Percentiles rank a stretch among this genome's conserved stretches.
phyloP scores from a whole-genome alignment of 106 monocot species.

The Acorus calamus region DNA sequence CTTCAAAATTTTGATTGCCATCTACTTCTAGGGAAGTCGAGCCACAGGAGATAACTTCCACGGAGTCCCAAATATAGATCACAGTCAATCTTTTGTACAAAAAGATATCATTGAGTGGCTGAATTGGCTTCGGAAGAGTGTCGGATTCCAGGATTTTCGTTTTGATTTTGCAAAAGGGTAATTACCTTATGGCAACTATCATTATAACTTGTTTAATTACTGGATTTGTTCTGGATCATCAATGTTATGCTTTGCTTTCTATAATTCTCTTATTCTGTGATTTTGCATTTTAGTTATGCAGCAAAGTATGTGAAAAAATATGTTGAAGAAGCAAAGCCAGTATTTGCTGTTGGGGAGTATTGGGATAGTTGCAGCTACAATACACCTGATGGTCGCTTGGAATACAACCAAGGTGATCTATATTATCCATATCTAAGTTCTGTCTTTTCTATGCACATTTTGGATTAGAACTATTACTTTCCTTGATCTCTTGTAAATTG shows the following conservation, averaged over 20 bases:
- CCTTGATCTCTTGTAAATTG: too few relatives aligned
- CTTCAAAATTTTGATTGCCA: not conserved
- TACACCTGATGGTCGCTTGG: slow-evolving; percentile 27
- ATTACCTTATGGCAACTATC: not conserved
- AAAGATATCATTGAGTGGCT: slow-evolving; percentile 70
- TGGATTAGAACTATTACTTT: not conserved
- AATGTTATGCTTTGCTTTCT: not conserved
- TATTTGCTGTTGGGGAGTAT: slow-evolving; percentile 76
- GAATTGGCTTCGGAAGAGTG: slow-evolving; percentile 43
- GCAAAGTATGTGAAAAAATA: slow-evolving; percentile 77
- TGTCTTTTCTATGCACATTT: not conserved
- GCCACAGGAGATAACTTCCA: slow-evolving; percentile 65
- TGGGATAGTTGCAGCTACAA: slow-evolving; percentile 74
- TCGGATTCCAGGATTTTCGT: slow-evolving; percentile 80
- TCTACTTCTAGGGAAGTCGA: slow-evolving; percentile 37
- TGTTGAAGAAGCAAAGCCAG: slow-evolving; percentile 58
- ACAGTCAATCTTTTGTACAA: slow-evolving; percentile 63
- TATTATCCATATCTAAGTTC: not conserved
- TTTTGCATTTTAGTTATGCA: slow-evolving; percentile 34
- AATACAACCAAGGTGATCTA: slow-evolving; percentile 79
- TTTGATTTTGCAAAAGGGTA: slow-evolving; percentile 96
- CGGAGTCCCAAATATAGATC: slow-evolving; percentile 78
- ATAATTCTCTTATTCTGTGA: slow-evolving; percentile 1
- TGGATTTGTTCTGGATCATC: not conserved
- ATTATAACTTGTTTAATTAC: not conserved